Evolutionary conservation across 2,329 filamentous ascomycete genomes (phyloP), one percentile per base, ranked within the genome.

Genomic region (Blastomyces parvus): DNA sequence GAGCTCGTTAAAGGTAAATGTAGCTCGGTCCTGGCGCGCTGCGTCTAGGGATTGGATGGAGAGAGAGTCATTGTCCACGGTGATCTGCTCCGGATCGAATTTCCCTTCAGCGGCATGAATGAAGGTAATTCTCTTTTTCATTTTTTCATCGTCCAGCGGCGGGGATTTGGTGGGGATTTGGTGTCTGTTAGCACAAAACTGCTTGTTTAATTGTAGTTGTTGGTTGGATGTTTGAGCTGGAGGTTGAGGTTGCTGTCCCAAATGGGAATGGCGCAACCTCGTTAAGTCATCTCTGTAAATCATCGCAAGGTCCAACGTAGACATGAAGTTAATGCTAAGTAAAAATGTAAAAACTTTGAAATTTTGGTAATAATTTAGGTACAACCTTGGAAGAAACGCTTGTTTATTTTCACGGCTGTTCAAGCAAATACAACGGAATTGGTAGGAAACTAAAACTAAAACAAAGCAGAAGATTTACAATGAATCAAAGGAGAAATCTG

Each of bases 21-120:
- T 96, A 68, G 93, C 76, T 64, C 88, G 85, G 72, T 94, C 89
- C 76, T 97, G 90, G 67, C 90, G 87, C 17, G 86, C 85, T 25
- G 88, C 88, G 60, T 84, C 75, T 52, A 94, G 73, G 2, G 81
- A 82, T 1, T 79, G 79, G 61, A 95, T 76, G 2, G 80, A 80
- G 22, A 89, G 75, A 11, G 75, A 74, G 57, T 80, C 77, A 53
- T 80, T 77, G 55, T 79, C 78, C 53, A 95, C 76, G 14, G 81
- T 75, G 60, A 96, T 76, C 56, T 84, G 79, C 1, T 83, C 77
- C 0, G 88, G 87, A 61, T 89, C 84, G 66, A 92, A 81, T 1
- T 81, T 81, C 63, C 83, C 79, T 53, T 86, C 84, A n/a, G 83
- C 79, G 27, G 83, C 81, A 67, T 88, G 86, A 61, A 95, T 79